Evolutionary conservation across 495 filamentous ascomycete genomes (phyloP).

Genomic region (Staphylotrichum longicolle): DNA sequence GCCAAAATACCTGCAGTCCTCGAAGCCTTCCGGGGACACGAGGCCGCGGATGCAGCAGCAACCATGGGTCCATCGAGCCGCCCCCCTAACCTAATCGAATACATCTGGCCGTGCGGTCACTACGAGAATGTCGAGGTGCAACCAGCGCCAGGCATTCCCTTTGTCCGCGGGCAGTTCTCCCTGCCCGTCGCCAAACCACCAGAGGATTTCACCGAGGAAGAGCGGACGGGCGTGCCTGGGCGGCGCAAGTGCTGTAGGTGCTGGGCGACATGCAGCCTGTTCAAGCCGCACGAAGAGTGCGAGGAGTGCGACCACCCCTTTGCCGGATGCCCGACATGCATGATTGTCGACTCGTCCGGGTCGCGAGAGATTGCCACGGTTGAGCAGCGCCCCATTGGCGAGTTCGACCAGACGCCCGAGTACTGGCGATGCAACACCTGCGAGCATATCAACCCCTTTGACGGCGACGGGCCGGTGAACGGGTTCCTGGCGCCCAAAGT

Average conservation of each 20-base stretch:
- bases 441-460: conserved; percentile 24
- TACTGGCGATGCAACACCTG: conserved; percentile 24
- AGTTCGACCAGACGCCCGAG: conserved; percentile 29
- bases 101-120: conserved; percentile 27
- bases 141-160: conserved; percentile 18
- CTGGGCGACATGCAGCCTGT: conserved; percentile 22
- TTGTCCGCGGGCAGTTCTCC: conserved; percentile 18
- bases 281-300: conserved; percentile 21
- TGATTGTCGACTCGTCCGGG: conserved; percentile 22
- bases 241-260: conserved; percentile 26
- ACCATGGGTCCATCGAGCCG: conserved; percentile 15
- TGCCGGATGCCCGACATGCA: conserved; percentile 19
- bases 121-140: conserved; percentile 22
- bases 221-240: conserved; percentile 20
- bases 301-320: conserved; percentile 24
- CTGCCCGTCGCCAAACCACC: conserved; percentile 24
- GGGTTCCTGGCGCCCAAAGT: conserved; percentile 22
- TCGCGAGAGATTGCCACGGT: conserved; percentile 23
- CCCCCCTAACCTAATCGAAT: conserved; percentile 22
- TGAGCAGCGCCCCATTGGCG: conserved; percentile 17
- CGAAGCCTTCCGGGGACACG: not conserved
- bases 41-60: conserved; percentile 7
- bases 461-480: conserved; percentile 16
- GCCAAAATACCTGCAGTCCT: not conserved
- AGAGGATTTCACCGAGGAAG: conserved; percentile 24